Base-by-base conservation (phyloP, 352 stramenopile genomes). In the Peronospora destructor region DNA sequence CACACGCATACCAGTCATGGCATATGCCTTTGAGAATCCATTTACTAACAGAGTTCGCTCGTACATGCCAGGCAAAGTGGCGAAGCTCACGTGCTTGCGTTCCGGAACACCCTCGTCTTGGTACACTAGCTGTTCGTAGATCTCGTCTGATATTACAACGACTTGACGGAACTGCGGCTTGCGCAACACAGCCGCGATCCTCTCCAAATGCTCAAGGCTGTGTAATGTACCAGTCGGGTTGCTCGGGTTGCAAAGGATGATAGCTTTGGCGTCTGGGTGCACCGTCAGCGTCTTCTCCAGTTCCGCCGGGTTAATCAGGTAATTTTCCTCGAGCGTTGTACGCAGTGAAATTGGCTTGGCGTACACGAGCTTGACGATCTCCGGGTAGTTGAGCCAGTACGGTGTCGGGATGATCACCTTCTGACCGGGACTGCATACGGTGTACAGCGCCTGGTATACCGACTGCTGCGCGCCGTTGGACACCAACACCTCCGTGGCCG, bases 311-410 rank as follows among this genome's bases (percentile, higher is more conserved):
- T 91, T 87, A 29, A 98, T 76, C 43, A 97, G 64, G 60, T 96
- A 98, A 50, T 88, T 82, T 40, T 97, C 82, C 35, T 93, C 73
- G 8, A 90, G 42, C 26, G 59, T 85, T 2, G 90, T 97, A 53
- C 88, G 81, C 14, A 98, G 64, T 40, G 96, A 77, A n/a, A 98
- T 72, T 2, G 87, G 81, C 28, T 83, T 77, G 4, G 85, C 93
- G 19, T 84, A 84, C 4, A 87, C 82, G 25, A 98, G 73, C 47
- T 85, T 80, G 16, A 91, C 87, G 64, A 98, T 98, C 67, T 97
- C 91, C 4, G 91, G 91, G 78, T 98, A 98, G 26, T 78, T 96
- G 10, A 96, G 87, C 94, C 94, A 98, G 74, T 97, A 98, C 2
- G 95, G 95, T 30, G 93, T 89, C 26, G 95, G 94, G 36, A 98